Conservation (phyloP, 345 rosid genomes). For the Gossypium herbaceum region DNA sequence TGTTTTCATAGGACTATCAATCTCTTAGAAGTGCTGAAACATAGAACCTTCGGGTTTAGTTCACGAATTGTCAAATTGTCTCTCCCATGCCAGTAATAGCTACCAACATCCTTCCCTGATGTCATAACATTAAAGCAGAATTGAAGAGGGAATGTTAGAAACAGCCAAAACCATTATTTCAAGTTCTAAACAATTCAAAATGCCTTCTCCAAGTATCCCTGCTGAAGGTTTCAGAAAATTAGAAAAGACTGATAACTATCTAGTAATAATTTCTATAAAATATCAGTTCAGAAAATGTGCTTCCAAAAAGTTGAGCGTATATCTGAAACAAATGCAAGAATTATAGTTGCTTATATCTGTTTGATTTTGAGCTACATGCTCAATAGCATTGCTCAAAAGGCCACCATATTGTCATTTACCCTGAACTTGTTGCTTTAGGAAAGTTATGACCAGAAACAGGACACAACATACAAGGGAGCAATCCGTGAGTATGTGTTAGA, state of each 20-base stretch:
- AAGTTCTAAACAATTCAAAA: not conserved
- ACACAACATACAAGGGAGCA: not conserved
- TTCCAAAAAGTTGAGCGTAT: not conserved
- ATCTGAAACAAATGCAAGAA: not conserved
- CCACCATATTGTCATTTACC: not conserved
- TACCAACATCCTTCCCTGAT: constrained; percentile 64
- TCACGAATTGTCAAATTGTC: constrained; percentile 52
- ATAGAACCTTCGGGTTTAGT: constrained; percentile 74
- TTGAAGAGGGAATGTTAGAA: not conserved
- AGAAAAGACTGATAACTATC: not conserved
- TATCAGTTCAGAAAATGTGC: not conserved
- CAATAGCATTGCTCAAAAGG: not conserved
- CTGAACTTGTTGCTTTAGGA: not conserved
- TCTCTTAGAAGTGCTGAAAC: constrained; percentile 12
- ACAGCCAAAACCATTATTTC: not conserved
- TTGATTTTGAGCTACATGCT: not conserved
- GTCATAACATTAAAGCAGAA: constrained; percentile 12
- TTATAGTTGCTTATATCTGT: not conserved
- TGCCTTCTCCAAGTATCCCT: not conserved
- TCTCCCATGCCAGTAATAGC: constrained; percentile 95
- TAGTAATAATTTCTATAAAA: not conserved
- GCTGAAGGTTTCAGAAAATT: not conserved
- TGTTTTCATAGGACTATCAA: not conserved
- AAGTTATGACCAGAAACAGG: not conserved
- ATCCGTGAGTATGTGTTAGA: not conserved